Percentiles rank a stretch among this genome's conserved stretches.
These are phyloP conservation scores for Sporothrix dimorphospora DNA, from an alignment of 2,329 filamentous ascomycete genomes.

Conservation along the genomic window DNA sequence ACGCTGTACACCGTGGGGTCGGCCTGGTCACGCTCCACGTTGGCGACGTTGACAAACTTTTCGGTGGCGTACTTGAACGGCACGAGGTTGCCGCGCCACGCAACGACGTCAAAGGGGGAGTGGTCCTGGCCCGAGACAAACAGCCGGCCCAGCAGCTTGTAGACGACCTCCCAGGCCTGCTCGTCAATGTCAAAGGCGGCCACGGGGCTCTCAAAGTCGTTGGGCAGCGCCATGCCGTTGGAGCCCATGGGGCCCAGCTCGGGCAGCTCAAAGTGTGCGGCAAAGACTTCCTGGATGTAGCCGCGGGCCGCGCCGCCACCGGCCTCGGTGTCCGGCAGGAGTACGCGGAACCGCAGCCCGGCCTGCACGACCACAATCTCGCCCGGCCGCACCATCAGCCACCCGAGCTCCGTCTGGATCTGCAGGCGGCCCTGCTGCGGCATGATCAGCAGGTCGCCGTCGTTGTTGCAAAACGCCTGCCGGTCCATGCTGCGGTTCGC, in stretches of 20 bases:
- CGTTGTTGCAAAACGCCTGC: constrained; percentile 57
- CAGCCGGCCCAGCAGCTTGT: constrained; percentile 64
- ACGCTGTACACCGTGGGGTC: constrained; percentile 70
- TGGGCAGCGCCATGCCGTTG: constrained; percentile 65
- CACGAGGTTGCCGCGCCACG: constrained; percentile 57
- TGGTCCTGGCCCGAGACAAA: constrained; percentile 65
- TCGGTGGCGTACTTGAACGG: constrained; percentile 61
- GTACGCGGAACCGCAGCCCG: constrained; percentile 64
- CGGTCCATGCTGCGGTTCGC: constrained; percentile 53
- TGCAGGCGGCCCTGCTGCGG: constrained; percentile 67
- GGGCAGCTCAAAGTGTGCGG: constrained; percentile 65
- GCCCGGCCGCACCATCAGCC: constrained; percentile 59
- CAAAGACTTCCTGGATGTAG: constrained; percentile 69
- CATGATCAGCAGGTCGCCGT: constrained; percentile 69
- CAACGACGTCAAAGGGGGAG: constrained; percentile 64
- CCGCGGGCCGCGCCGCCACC: constrained; percentile 43
- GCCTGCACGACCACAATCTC: constrained; percentile 70
- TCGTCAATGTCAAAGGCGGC: constrained; percentile 62
- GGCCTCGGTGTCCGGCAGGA: constrained; percentile 44
- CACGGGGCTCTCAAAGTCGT: constrained; percentile 66
- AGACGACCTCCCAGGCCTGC: constrained; percentile 50
- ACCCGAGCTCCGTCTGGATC: constrained; percentile 69
- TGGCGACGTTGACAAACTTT: constrained; percentile 56
- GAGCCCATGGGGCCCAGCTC: constrained; percentile 69
- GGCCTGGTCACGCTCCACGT: constrained; percentile 57